Percentiles rank a stretch among this genome's conserved stretches.
These are phyloP conservation scores for Chrysanthemum seticuspe DNA, from an alignment of 129 eudicot genomes.

Conservation along the genomic window DNA sequence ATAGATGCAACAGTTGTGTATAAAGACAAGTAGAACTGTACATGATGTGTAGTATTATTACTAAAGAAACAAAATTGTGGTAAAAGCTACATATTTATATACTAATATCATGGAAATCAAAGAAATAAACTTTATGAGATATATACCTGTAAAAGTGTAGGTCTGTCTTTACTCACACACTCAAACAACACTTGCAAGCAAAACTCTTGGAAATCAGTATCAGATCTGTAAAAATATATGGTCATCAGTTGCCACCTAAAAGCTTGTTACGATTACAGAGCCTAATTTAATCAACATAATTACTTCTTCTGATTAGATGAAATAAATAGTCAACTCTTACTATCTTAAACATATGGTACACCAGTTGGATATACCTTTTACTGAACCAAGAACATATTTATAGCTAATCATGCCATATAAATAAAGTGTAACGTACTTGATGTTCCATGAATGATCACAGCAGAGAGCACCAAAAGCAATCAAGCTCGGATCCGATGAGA, in stretches of 20 bases:
- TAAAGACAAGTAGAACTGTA: slow-evolving; percentile 86
- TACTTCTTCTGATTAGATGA: not conserved
- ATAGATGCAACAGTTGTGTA: slow-evolving; percentile 75
- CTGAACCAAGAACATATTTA: not conserved
- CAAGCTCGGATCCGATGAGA: slow-evolving; percentile 95
- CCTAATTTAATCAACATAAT: slow-evolving; percentile 5
- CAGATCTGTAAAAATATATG: slow-evolving; percentile 55
- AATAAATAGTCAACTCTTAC: too few relatives aligned
- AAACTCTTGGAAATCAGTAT: slow-evolving; percentile 78
- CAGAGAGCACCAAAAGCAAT: slow-evolving; percentile 95
- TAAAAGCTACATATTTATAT: slow-evolving; percentile 10
- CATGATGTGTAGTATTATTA: slow-evolving; percentile 1
- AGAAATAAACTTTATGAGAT: not conserved
- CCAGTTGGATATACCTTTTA: not conserved
- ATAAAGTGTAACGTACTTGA: slow-evolving; percentile 44
- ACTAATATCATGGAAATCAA: not conserved
- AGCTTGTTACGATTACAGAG: not conserved
- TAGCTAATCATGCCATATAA: not conserved
- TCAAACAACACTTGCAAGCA: slow-evolving; percentile 95
- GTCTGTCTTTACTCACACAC: slow-evolving; percentile 97
- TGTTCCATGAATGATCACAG: slow-evolving; percentile 73
- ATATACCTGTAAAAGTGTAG: slow-evolving; percentile 83
- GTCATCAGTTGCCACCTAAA: slow-evolving; percentile 4
- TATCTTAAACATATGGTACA: too few relatives aligned
- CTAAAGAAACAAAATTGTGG: not conserved